phyloP scores from a whole-genome alignment of 805 yeast species.

The Yamadazyma insecticola region DNA sequence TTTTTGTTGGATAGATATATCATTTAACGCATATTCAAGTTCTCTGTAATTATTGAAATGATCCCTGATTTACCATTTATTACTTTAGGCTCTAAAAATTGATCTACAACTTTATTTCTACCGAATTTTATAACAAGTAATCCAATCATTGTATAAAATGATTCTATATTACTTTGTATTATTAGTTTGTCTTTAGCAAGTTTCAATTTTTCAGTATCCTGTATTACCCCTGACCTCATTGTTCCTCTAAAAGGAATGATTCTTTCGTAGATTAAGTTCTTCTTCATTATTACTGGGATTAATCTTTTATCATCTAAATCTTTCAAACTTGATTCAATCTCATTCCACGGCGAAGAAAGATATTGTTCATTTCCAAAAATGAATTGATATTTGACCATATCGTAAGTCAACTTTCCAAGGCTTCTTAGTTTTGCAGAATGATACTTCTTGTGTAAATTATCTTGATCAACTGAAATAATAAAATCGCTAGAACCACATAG shows the following conservation, averaged over 20 bases:
- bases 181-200: slow-evolving; percentile 10
- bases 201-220: slow-evolving; percentile 5
- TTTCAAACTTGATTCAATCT: slow-evolving; percentile 20
- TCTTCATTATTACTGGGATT: slow-evolving; percentile 28
- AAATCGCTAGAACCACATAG: slow-evolving; percentile 27
- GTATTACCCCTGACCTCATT: slow-evolving; percentile 10
- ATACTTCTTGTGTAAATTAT: not conserved
- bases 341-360: slow-evolving; percentile 24
- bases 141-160: slow-evolving; percentile 37
- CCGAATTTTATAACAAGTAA: slow-evolving; percentile 26
- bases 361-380: slow-evolving; percentile 24
- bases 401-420: slow-evolving; percentile 22
- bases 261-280: slow-evolving; percentile 19
- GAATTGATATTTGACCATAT: no score
- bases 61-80: slow-evolving; percentile 29
- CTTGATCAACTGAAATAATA: slow-evolving; percentile 2
- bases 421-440: slow-evolving; percentile 18
- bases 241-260: slow-evolving; percentile 31
- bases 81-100: slow-evolving; percentile 16
- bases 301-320: slow-evolving; percentile 16
- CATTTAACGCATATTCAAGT: not conserved
- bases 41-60: slow-evolving; percentile 15
- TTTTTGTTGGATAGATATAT: not conserved
- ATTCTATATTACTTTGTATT: slow-evolving; percentile 25
- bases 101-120: slow-evolving; percentile 16